A percentile compares a stretch with the other conserved stretches of the same genome.
These are phyloP conservation scores for Abeoforma whisleri DNA, from an alignment of 78 protist genomes.

Conservation along the genomic window DNA sequence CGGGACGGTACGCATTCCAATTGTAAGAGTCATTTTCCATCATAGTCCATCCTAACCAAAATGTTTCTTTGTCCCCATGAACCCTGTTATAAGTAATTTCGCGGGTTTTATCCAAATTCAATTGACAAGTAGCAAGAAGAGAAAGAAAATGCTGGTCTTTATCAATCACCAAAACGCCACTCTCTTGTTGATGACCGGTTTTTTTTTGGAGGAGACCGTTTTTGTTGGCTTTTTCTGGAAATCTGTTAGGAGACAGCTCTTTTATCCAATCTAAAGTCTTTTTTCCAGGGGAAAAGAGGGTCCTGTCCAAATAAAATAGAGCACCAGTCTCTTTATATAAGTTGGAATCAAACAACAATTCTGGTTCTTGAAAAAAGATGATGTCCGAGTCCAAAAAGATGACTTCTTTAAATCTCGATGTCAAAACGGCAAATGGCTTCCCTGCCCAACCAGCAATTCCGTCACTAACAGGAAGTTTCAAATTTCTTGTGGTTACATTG, in stretches of 20 bases:
- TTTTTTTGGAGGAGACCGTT: too few species aligned
- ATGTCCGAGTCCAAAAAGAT: background rate
- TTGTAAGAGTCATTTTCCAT: background rate
- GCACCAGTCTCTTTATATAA: background rate
- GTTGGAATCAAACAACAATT: background rate
- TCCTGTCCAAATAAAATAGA: background rate
- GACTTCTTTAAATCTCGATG: background rate
- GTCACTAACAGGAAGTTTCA: too few species aligned
- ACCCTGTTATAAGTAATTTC: background rate
- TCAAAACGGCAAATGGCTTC: background rate
- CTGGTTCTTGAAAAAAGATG: background rate
- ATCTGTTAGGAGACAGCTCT: background rate
- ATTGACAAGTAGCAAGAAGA: background rate
- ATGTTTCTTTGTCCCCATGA: background rate
- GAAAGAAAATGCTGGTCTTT: background rate
- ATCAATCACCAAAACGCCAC: background rate
- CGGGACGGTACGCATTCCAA: background rate
- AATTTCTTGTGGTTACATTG: background rate
- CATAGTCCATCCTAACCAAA: background rate
- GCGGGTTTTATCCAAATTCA: background rate
- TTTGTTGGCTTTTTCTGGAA: background rate
- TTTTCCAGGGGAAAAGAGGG: background rate
- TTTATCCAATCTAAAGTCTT: slow-evolving; percentile 6
- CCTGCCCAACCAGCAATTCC: background rate
- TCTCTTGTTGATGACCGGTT: background rate